Percentiles rank a stretch among this genome's conserved stretches.
Evolutionary conservation across 768 basidiomycete genomes (phyloP).

Genomic region (Kwoniella pini): DNA sequence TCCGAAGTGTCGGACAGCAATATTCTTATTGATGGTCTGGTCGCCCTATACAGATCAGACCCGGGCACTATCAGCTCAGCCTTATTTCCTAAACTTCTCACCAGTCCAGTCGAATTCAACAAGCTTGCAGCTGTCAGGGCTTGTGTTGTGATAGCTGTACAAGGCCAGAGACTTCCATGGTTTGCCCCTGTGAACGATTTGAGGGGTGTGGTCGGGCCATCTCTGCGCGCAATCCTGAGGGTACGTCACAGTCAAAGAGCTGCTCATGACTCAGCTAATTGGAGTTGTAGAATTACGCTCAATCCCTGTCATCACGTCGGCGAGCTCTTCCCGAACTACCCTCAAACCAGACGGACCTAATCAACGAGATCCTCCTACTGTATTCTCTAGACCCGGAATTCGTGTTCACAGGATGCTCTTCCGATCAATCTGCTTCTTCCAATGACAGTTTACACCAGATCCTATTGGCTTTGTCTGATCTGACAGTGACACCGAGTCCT

Average conservation of each 20-base stretch:
- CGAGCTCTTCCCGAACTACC: constrained; percentile 17
- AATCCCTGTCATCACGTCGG: background rate
- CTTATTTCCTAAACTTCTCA: constrained; percentile 67
- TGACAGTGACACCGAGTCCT: constrained; percentile 30
- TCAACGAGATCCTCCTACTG: constrained; percentile 29
- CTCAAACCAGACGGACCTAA: constrained; percentile 19
- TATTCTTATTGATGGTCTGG: constrained; percentile 72
- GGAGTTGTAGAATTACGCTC: constrained; percentile 9
- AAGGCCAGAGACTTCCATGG: constrained; percentile 59
- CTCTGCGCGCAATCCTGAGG: constrained; percentile 30
- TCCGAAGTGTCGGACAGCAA: constrained; percentile 73
- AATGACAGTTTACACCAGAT: constrained; percentile 11
- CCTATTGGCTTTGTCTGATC: constrained; percentile 21
- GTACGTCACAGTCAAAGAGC: constrained; percentile 19
- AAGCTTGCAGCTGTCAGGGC: constrained; percentile 77
- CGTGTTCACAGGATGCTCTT: constrained; percentile 6
- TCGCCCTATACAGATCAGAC: constrained; percentile 70
- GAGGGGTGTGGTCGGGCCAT: constrained; percentile 4
- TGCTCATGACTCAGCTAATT: background rate
- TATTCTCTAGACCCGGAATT: constrained; percentile 29
- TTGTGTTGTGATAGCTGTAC: constrained; percentile 66
- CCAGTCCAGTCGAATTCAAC: constrained; percentile 74
- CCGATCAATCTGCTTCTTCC: constrained; percentile 1
- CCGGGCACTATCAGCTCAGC: constrained; percentile 64
- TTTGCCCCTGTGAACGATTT: constrained; percentile 13